phyloP scores from a whole-genome alignment of 2,329 filamentous ascomycete genomes.

The Penicillium sp. region DNA sequence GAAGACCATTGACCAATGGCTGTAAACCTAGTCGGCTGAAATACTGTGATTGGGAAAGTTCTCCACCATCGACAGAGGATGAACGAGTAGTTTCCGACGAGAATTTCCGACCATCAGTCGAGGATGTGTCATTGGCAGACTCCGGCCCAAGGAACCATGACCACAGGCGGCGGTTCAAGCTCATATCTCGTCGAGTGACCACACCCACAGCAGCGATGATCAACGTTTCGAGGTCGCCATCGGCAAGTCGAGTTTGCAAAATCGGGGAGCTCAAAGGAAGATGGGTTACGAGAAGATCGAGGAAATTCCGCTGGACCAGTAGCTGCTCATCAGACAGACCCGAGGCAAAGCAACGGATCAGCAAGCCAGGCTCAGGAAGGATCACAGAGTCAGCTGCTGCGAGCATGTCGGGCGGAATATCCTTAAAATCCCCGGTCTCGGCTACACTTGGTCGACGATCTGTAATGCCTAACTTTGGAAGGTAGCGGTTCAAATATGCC shows the following conservation, averaged over 20 bases:
- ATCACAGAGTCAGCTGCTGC: slow-evolving; percentile 46
- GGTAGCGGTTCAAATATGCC: slow-evolving; percentile 72
- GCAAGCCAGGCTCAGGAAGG: slow-evolving; percentile 78
- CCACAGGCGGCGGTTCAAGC: slow-evolving; percentile 90
- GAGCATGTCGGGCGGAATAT: slow-evolving; percentile 26
- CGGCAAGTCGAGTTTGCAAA: slow-evolving; percentile 67
- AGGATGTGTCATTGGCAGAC: slow-evolving; percentile 35
- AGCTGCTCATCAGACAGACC: slow-evolving; percentile 83
- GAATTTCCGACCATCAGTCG: slow-evolving; percentile 27
- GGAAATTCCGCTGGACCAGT: slow-evolving; percentile 86
- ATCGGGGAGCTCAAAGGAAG: slow-evolving; percentile 78
- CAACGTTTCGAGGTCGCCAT: slow-evolving; percentile 72
- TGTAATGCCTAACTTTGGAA: slow-evolving; percentile 63
- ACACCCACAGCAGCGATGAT: slow-evolving; percentile 80
- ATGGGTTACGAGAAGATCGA: slow-evolving; percentile 87
- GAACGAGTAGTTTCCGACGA: slow-evolving; percentile 27
- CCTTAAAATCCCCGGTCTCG: slow-evolving; percentile 25
- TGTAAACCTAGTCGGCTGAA: slow-evolving; percentile 75
- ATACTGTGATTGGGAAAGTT: slow-evolving; percentile 65
- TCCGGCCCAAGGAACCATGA: slow-evolving; percentile 88
- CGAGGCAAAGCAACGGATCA: slow-evolving; percentile 86
- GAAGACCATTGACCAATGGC: slow-evolving; percentile 66
- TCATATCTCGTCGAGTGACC: slow-evolving; percentile 89
- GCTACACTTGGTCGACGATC: slow-evolving; percentile 29
- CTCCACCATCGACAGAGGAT: slow-evolving; percentile 33